phyloP scores from a whole-genome alignment of 2,329 filamentous ascomycete genomes.

The Dothideomycetes sp. region DNA sequence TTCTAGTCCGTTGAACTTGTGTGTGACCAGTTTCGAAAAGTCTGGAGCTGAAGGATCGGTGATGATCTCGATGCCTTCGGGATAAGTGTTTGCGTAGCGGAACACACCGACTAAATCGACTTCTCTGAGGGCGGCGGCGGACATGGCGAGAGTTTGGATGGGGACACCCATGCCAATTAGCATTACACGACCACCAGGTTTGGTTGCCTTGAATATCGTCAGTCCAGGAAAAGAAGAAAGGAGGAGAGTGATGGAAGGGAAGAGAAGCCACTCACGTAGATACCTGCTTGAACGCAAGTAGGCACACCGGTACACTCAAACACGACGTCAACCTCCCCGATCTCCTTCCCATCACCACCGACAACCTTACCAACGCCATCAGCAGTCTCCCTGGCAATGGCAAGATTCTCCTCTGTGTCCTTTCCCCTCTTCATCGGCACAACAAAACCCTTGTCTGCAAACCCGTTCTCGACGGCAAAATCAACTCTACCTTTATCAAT shows the following conservation, averaged over 20 bases:
- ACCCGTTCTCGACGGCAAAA: conserved; percentile 45
- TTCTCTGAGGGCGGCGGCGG: conserved; percentile 62
- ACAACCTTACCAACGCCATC: conserved; percentile 32
- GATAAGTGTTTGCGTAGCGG: conserved; percentile 67
- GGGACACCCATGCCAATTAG: conserved; percentile 75
- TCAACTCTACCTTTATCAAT: conserved; percentile 48
- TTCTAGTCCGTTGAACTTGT: conserved; percentile 57
- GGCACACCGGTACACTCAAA: conserved; percentile 75
- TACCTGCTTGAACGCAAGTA: conserved; percentile 63
- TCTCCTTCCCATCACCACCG: conserved; percentile 22
- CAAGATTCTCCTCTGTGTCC: conserved; percentile 45
- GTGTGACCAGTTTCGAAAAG: conserved; percentile 64
- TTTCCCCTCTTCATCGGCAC: conserved; percentile 39
- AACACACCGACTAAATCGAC: conserved; percentile 73
- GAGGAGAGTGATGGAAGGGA: not conserved
- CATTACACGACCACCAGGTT: conserved; percentile 61
- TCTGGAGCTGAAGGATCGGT: conserved; percentile 47
- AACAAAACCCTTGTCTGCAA: conserved; percentile 37
- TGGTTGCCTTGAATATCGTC: conserved; percentile 40
- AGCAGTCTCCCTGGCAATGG: conserved; percentile 43
- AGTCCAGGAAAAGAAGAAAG: conserved; percentile 1
- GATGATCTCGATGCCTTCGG: conserved; percentile 56
- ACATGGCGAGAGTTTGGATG: conserved; percentile 64
- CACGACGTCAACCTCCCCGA: conserved; percentile 55
- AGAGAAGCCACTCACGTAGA: conserved; percentile 45